Evolutionary conservation across 495 filamentous ascomycete genomes (phyloP), one percentile per base, ranked within the genome.

Genomic region (Delitschia confertaspora): DNA sequence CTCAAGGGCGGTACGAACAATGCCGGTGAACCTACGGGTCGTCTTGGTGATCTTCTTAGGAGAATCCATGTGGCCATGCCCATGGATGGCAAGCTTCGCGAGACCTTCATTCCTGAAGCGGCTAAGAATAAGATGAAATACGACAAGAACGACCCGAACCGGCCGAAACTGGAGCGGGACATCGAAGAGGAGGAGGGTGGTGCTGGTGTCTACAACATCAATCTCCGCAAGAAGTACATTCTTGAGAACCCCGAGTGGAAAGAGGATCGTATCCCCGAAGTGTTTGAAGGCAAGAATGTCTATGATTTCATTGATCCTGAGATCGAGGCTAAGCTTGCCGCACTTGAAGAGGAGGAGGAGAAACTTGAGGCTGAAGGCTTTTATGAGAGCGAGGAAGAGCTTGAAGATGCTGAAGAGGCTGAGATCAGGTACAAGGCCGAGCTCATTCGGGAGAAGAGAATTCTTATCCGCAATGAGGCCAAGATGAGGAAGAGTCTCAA

Each of bases 261-360:
- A 61, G 73, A 93, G 58, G 91, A 98, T 69, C 89, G 83, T 65
- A 81, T 95, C 9, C 93, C 93, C 19, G 93, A 98, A 62, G 70
- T 89, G 29, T 81, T 83, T 67, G 79, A 95, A 54, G 91, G 91
- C 59, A 85, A 85, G 71, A 96, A 98, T 65, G 85, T 98, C 23
- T 87, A 85, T 69, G 91, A 98, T 61, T 98, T 82, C 61, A 79
- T 96, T 60, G 91, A 96, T 53, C 88, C 91, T 0, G 91, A 98
- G 45, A 96, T 98, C 63, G 91, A 94, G 53, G 71, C 74, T 45
- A 95, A 89, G 66, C 73, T 98, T 27, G 79, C 79, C 20, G 85
- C 87, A 32, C 71, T 98, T 26, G 91, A 98, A 62, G 88, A 85
- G 42, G 91, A 98, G 57, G 91, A 98, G 57, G 88, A 95, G 65